These are phyloP conservation scores for Talaromyces nanjingensis DNA, from an alignment of 495 filamentous ascomycete genomes.

Conservation along the genomic window DNA sequence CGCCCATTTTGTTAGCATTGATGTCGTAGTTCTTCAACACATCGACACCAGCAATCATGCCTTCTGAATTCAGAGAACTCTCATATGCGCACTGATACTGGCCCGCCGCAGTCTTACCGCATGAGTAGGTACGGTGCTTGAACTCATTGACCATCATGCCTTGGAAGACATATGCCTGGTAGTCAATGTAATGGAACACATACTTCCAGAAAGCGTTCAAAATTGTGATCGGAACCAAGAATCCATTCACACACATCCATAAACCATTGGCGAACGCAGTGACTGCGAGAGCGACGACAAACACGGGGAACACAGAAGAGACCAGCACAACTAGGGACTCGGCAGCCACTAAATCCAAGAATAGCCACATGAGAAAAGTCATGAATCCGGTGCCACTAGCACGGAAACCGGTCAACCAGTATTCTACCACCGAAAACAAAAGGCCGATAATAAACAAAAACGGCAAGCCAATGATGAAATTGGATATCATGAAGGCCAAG, in stretches of 20 bases:
- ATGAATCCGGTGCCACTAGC: slow-evolving; percentile 60
- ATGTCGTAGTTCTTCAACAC: neutral
- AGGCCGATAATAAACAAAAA: slow-evolving; percentile 45
- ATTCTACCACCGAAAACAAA: slow-evolving; percentile 65
- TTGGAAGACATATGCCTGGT: slow-evolving; percentile 78
- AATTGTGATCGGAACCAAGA: slow-evolving; percentile 61
- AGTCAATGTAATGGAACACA: slow-evolving; percentile 79
- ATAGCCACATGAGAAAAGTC: slow-evolving; percentile 78
- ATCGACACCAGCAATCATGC: neutral
- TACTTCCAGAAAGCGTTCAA: slow-evolving; percentile 81
- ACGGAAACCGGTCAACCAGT: slow-evolving; percentile 75
- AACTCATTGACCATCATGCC: slow-evolving; percentile 93
- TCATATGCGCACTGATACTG: neutral
- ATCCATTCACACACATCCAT: slow-evolving; percentile 80
- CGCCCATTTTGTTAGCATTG: neutral
- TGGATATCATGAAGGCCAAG: slow-evolving; percentile 64
- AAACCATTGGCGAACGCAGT: slow-evolving; percentile 78
- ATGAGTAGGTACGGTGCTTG: slow-evolving; percentile 1
- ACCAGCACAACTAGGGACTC: slow-evolving; percentile 75
- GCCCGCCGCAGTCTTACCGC: neutral
- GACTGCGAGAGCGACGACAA: slow-evolving; percentile 68
- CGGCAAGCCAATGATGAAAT: slow-evolving; percentile 75
- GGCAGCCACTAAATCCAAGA: slow-evolving; percentile 73
- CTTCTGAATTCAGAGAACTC: neutral
- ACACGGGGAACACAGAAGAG: slow-evolving; percentile 63